Base-by-base conservation (phyloP, 1,139 yeast species). In the Geotrichum candidum region DNA sequence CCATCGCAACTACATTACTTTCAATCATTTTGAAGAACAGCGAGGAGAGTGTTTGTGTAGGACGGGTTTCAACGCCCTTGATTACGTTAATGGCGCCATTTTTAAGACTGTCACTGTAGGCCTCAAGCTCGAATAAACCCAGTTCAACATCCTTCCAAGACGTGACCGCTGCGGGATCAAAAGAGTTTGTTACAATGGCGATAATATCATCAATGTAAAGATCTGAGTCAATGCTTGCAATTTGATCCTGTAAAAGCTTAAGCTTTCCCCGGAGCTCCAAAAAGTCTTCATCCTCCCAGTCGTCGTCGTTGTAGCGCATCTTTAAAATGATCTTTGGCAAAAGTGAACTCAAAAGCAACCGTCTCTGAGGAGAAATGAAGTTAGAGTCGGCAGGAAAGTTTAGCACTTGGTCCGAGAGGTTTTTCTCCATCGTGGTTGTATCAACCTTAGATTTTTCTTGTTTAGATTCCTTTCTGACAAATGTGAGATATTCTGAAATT, bases 81-180 rank as follows among this genome's bases (percentile, higher is more conserved):
- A 89, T 88, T 25, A 86, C 74, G 64, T 86, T 84, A 71, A 90
- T 83, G 15, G 87, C 74, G 67, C 88, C 89, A 69, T 85, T 88
- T 73, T 90, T 84, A 64, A 92, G 79, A 62, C 89, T 84, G 65
- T 92, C 99, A 61, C 92, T 87, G 67, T 87, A 85, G 66, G 86
- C 87, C 63, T 85, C 83, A 69, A 94, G 80, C 73, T 92, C 95
- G 71, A 80, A 91, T 58, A 95, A 77, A 1, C 97, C 98, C 66
- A 95, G 80, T 74, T 95, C 99, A 41, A 90, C 79, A 51, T 83
- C 84, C 69, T 90, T 83, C 98, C 98, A 92, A 66, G 62, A 64
- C 60, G 61, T 66, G 9, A 67, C 68, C 5, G 67, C 64, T 25
- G 67, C 57, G 15, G 67, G 63, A 64, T 71, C 64, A 66, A 88